Evolutionary conservation across 306 rosid genomes (phyloP).

Genomic region (Corylus heterophylla): DNA sequence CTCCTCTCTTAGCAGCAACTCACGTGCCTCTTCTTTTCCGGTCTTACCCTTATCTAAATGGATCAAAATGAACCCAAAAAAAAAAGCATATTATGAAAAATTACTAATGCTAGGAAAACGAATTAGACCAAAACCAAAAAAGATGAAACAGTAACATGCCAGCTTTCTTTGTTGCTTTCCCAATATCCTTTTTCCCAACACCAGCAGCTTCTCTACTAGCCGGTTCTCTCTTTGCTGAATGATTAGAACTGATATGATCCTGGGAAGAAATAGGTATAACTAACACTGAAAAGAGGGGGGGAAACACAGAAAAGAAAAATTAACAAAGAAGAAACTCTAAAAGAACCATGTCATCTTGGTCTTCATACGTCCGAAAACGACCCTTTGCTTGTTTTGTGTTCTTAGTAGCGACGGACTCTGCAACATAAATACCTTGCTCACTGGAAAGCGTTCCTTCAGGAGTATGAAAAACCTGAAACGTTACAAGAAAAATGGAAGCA

Average conservation of each 20-base stretch:
- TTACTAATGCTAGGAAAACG: constrained; percentile 2
- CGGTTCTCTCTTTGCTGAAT: constrained; percentile 66
- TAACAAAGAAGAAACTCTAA: not conserved
- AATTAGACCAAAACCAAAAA: constrained; percentile 12
- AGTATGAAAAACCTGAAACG: constrained; percentile 75
- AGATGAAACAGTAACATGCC: constrained; percentile 53
- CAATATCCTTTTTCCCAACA: constrained; percentile 65
- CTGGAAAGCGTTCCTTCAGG: constrained; percentile 90
- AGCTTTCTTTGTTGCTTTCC: constrained; percentile 71
- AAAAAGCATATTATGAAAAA: constrained; percentile 1
- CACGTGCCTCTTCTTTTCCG: constrained; percentile 95
- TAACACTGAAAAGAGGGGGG: not conserved
- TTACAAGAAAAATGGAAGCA: constrained; percentile 1
- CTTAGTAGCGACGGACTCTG: constrained; percentile 72
- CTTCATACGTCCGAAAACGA: constrained; percentile 71
- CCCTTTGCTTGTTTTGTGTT: constrained; percentile 88
- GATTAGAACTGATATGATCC: constrained; percentile 64
- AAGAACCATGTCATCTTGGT: constrained; percentile 55
- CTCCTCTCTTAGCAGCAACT: constrained; percentile 78
- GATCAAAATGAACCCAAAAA: constrained; percentile 10
- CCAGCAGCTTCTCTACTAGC: constrained; percentile 51
- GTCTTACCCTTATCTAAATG: constrained; percentile 79
- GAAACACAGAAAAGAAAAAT: constrained; percentile 6
- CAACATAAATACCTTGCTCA: constrained; percentile 93
- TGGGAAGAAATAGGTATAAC: constrained; percentile 26